Conservation (phyloP, 805 yeast species). For the Yarrowia sp. region DNA sequence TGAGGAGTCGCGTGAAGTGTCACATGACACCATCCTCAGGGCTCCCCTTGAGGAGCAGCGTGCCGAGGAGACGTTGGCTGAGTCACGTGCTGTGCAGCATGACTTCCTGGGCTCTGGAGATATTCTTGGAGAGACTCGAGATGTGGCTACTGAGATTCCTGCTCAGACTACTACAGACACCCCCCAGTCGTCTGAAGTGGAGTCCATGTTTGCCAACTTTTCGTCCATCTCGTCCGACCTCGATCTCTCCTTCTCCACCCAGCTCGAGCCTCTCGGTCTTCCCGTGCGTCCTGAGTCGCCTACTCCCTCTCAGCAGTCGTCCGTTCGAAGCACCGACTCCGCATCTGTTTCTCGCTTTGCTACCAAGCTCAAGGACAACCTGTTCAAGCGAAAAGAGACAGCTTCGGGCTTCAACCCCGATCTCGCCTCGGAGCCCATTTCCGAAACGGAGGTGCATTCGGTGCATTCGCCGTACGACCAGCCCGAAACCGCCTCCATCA, state of each 20-base stretch:
- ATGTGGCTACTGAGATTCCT: too few species aligned
- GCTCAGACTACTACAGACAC: too few species aligned
- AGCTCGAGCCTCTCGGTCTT: constrained; percentile 20
- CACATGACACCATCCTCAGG: neutral
- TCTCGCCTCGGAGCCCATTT: neutral
- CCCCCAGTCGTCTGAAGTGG: neutral
- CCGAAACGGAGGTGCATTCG: neutral
- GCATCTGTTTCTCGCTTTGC: constrained; percentile 16
- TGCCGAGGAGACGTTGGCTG: too few species aligned
- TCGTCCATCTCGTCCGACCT: constrained; percentile 21
- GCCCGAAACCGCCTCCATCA: constrained; percentile 6
- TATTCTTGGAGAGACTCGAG: too few species aligned
- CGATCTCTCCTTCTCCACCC: constrained; percentile 14
- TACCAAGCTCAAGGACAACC: constrained; percentile 25
- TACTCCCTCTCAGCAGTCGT: constrained; percentile 24
- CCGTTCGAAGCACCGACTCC: constrained; percentile 22
- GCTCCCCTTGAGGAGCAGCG: neutral
- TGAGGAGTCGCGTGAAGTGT: neutral
- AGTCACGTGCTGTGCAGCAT: too few species aligned
- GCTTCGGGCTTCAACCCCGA: neutral
- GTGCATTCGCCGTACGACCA: neutral
- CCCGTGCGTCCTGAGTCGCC: constrained; percentile 23
- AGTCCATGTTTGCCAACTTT: constrained; percentile 14
- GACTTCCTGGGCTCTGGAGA: too few species aligned
- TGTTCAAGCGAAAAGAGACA: constrained; percentile 21